These are phyloP conservation scores for Cucurbita argyrosperma DNA, from an alignment of 306 rosid genomes.

Conservation along the genomic window DNA sequence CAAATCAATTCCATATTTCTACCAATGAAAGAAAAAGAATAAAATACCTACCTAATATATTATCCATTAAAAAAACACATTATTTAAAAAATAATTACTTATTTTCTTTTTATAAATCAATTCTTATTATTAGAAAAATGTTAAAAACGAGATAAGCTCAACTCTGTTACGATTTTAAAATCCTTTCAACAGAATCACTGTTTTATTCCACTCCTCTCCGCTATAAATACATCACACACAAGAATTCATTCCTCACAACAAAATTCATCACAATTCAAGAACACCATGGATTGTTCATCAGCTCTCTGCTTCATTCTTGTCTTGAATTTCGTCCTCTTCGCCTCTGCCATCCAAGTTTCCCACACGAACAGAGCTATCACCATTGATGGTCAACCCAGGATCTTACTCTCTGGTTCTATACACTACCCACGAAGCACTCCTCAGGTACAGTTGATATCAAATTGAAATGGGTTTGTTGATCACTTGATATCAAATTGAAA, in stretches of 20 bases:
- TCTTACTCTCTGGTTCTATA: constrained; percentile 30
- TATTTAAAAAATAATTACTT: too few relatives aligned
- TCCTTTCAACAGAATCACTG: not conserved
- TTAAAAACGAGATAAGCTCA: not conserved
- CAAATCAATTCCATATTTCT: too few relatives aligned
- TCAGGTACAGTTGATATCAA: not conserved
- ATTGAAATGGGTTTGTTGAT: too few relatives aligned
- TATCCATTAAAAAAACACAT: too few relatives aligned
- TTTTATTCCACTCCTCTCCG: not conserved
- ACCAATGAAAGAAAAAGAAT: too few relatives aligned
- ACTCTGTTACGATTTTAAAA: not conserved
- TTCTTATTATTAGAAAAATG: not conserved
- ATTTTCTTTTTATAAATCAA: too few relatives aligned
- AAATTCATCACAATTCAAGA: not conserved
- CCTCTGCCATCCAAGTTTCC: constrained; percentile 8
- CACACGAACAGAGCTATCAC: constrained; percentile 35
- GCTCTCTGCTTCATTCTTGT: not conserved
- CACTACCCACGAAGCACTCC: constrained; percentile 57
- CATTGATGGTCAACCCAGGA: constrained; percentile 27
- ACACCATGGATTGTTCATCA: not conserved
- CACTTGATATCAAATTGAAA: not conserved
- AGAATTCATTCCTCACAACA: not conserved
- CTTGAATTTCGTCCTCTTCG: not conserved
- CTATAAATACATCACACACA: not conserved
- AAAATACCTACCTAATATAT: too few relatives aligned